phyloP scores from a whole-genome alignment of 148 eudicot genomes.

The Rhododendron ovatum region DNA sequence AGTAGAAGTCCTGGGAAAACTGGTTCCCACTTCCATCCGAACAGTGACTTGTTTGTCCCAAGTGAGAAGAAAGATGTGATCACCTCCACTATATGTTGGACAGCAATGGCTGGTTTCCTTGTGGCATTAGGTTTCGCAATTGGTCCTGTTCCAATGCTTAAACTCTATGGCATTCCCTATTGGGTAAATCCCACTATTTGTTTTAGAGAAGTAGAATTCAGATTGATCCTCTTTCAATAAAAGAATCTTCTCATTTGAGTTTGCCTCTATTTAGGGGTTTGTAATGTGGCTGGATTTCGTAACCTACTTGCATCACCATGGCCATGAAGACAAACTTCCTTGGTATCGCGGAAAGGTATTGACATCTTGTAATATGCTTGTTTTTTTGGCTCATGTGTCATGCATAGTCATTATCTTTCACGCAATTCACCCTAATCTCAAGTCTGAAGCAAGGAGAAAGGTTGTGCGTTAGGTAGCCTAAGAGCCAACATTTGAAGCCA shows the following conservation, averaged over 20 bases:
- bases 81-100: slow-evolving; percentile 52
- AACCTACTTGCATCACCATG: slow-evolving; percentile 46
- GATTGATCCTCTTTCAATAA: neutral
- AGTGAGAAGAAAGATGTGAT: slow-evolving; percentile 41
- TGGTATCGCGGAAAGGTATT: slow-evolving; percentile 47
- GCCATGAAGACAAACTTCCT: slow-evolving; percentile 39
- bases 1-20: slow-evolving; percentile 46
- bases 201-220: neutral
- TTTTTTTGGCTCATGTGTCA: no score
- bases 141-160: slow-evolving; percentile 43
- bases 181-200: slow-evolving; percentile 24
- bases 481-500: no score
- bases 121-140: slow-evolving; percentile 28
- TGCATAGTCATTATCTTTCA: no score
- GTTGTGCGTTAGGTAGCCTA: no score
- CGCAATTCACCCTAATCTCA: no score
- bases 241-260: neutral
- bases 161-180: slow-evolving; percentile 46
- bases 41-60: slow-evolving; percentile 43
- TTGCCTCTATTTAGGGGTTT: slow-evolving; percentile 15
- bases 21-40: slow-evolving; percentile 49
- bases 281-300: slow-evolving; percentile 39
- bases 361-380: neutral
- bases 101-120: slow-evolving; percentile 41
- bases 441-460: no score